Evolutionary conservation across 441 rosid genomes (phyloP).

Genomic region (Biscutella laevigata): DNA sequence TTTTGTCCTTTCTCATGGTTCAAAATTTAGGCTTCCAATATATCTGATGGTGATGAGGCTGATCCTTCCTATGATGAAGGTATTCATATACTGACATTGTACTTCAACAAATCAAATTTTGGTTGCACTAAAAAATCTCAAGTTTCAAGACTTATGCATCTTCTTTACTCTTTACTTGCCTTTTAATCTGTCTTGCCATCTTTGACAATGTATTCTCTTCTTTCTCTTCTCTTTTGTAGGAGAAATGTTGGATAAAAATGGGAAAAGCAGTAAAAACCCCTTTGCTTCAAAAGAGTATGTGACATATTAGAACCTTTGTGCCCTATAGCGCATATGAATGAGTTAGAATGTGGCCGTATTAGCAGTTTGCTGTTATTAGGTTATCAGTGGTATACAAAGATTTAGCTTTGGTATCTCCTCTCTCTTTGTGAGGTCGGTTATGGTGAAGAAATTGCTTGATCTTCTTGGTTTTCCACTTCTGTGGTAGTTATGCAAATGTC

Average conservation of each 20-base stretch:
- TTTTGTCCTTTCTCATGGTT: not conserved
- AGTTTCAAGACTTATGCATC: not conserved
- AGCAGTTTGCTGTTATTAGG: not conserved
- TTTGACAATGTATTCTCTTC: not conserved
- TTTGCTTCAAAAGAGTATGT: constrained; percentile 47
- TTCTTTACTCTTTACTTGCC: not conserved
- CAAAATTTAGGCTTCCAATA: constrained; percentile 34
- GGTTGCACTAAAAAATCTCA: too few relatives aligned
- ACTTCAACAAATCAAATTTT: not conserved
- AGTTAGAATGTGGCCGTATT: not conserved
- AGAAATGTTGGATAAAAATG: constrained; percentile 33
- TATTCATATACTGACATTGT: not conserved
- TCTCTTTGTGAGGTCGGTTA: not conserved
- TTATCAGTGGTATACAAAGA: too few relatives aligned
- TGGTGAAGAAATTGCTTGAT: not conserved
- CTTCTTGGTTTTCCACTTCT: not conserved
- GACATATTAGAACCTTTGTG: constrained; percentile 19
- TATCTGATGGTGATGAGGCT: constrained; percentile 27
- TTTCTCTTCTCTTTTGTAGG: constrained; percentile 18
- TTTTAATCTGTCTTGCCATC: not conserved
- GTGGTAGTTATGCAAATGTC: not conserved
- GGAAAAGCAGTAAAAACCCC: constrained; percentile 13
- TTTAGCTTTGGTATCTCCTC: not conserved
- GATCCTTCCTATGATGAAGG: constrained; percentile 31
- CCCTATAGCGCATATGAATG: not conserved